Conservation (phyloP, 345 rosid species). For the Eucalyptus curtisii region DNA sequence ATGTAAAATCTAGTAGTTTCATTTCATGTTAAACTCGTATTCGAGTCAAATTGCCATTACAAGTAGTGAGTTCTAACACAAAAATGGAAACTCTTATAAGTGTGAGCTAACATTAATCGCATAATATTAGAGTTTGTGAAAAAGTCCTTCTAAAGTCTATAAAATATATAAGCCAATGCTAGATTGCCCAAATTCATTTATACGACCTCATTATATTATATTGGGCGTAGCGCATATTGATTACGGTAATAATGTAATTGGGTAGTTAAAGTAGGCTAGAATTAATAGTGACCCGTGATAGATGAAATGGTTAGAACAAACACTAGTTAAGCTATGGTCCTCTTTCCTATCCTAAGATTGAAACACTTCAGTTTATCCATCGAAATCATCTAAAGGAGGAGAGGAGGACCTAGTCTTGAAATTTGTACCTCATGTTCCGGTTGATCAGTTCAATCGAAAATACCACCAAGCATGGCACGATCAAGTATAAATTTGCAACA, state of each 20-base stretch:
- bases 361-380: background rate
- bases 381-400: background rate
- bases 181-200: no score
- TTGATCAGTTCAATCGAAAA: background rate
- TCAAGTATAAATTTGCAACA: background rate
- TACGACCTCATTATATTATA: no score
- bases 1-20: background rate
- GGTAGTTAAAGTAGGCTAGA: background rate
- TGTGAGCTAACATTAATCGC: background rate
- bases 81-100: fast-evolving
- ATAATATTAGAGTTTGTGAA: no score
- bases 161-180: background rate
- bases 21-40: background rate
- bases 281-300: background rate
- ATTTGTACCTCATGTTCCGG: background rate
- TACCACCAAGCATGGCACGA: background rate
- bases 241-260: background rate
- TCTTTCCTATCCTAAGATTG: background rate
- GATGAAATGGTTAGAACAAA: background rate
- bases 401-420: background rate
- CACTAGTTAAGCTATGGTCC: background rate
- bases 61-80: no score
- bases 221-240: background rate
- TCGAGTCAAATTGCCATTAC: background rate
- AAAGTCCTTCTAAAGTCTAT: no score